Base-by-base conservation (phyloP, 139 green algal genomes). In the Chlorella sp. region DNA sequence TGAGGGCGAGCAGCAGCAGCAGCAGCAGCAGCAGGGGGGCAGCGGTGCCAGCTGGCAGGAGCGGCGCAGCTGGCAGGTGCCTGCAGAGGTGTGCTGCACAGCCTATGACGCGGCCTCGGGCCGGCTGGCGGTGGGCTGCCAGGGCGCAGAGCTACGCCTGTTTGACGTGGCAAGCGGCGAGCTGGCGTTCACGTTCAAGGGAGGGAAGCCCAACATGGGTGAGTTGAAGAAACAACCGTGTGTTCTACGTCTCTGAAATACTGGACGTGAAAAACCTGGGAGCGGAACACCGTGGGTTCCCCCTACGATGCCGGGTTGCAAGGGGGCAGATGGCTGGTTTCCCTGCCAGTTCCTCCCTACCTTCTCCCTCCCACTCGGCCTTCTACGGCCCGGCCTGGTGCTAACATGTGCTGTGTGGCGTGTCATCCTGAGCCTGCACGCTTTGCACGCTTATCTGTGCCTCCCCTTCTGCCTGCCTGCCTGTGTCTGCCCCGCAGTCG, bases 201-300 rank as follows among this genome's bases (percentile, higher is more conserved):
- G 92, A 11, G 80, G 83, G 28, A 93, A 91, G 66, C 92, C 92
- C 34, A 95, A 94, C 81, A 90, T 86, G 76, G 86, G 84, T 88
- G 66, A 77, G 60, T 21, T 48, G 81, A 53, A n/a, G n/a, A n/a
- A n/a, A n/a, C n/a, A n/a, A n/a, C n/a, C n/a, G n/a, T n/a, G n/a
- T n/a, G n/a, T n/a, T n/a, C n/a, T n/a, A n/a, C n/a, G n/a, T n/a
- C n/a, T n/a, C n/a, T n/a, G n/a, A n/a, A n/a, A n/a, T n/a, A n/a
- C n/a, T n/a, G n/a, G n/a, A n/a, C n/a, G n/a, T n/a, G n/a, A n/a
- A n/a, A n/a, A n/a, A n/a, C n/a, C n/a, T n/a, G n/a, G n/a, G n/a
- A n/a, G n/a, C n/a, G n/a, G n/a, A n/a, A n/a, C n/a, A n/a, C n/a
- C n/a, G n/a, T n/a, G n/a, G n/a, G n/a, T n/a, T n/a, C n/a, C n/a